Evolutionary conservation across 1,284 basidiomycete species (phyloP).

Genomic region (Fereydounia khargensis): DNA sequence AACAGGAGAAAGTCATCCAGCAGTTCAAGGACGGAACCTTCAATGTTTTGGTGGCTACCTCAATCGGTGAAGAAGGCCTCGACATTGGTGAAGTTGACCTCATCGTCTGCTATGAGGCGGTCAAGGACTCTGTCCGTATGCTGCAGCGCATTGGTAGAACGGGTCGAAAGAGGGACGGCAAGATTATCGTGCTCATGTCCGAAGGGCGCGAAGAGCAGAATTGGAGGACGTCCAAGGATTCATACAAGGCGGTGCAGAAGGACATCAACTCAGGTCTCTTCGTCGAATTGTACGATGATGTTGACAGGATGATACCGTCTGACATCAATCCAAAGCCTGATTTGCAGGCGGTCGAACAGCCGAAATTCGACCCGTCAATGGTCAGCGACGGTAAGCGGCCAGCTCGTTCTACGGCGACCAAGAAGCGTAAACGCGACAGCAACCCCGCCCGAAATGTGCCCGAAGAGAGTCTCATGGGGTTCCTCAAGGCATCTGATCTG

Average conservation of each 20-base stretch:
- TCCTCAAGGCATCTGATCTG: slow-evolving; percentile 47
- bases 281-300: slow-evolving; percentile 88
- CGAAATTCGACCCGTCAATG: slow-evolving; percentile 53
- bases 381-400: slow-evolving; percentile 25
- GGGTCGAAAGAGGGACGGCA: slow-evolving; percentile 85
- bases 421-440: slow-evolving; percentile 27
- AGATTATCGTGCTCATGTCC: slow-evolving; percentile 87
- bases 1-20: slow-evolving; percentile 83
- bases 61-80: slow-evolving; percentile 97
- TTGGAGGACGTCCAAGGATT: slow-evolving; percentile 83
- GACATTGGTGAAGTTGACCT: slow-evolving; percentile 99
- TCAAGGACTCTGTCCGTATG: slow-evolving; percentile 94
- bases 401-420: slow-evolving; percentile 10
- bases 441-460: slow-evolving; percentile 49
- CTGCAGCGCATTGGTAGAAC: slow-evolving; percentile 95
- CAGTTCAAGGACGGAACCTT: slow-evolving; percentile 83
- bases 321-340: slow-evolving; percentile 73
- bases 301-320: slow-evolving; percentile 78
- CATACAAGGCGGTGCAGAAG: slow-evolving; percentile 84
- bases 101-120: slow-evolving; percentile 93
- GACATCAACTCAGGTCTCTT: slow-evolving; percentile 80
- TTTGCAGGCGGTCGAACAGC: slow-evolving; percentile 69
- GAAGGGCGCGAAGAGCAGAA: slow-evolving; percentile 87
- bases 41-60: slow-evolving; percentile 93
- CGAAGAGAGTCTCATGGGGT: slow-evolving; percentile 28